A percentile compares a stretch with the other conserved stretches of the same genome.
Evolutionary conservation across 208 protist genomes (phyloP).

Genomic region (Acanthamoeba culbertsoni): DNA sequence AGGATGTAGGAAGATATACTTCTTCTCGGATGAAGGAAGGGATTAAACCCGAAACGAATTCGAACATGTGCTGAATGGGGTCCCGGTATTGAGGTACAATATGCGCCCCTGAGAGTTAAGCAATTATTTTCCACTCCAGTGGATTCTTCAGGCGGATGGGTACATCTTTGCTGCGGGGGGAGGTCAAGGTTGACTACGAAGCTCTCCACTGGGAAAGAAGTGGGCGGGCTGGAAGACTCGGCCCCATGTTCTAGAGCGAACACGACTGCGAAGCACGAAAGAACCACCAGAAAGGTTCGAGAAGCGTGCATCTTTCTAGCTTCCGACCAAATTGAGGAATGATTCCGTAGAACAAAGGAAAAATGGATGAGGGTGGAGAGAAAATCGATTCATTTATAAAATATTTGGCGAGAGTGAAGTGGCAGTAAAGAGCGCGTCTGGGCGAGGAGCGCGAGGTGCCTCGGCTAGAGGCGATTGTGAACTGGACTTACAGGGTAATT

Average conservation of each 20-base stretch:
- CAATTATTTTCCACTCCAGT: background rate
- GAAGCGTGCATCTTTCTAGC: too few species aligned
- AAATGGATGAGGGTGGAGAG: too few species aligned
- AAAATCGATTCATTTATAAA: too few species aligned
- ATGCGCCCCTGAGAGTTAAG: background rate
- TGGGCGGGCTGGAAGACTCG: background rate
- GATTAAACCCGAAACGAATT: background rate
- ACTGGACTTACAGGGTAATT: background rate
- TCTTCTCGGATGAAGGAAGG: background rate
- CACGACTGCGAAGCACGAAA: too few species aligned
- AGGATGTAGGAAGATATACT: background rate
- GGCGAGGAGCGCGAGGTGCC: background rate
- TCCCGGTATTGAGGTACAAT: background rate
- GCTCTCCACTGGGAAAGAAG: background rate
- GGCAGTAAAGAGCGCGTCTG: background rate
- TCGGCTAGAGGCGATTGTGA: background rate
- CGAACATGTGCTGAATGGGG: background rate
- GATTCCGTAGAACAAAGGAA: too few species aligned
- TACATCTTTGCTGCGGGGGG: conserved; percentile 34
- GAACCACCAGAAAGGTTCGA: too few species aligned
- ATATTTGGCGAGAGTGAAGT: too few species aligned
- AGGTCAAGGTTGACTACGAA: conserved; percentile 35
- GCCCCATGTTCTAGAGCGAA: too few species aligned
- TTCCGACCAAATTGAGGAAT: too few species aligned
- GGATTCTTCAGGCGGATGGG: too few species aligned